Evolutionary conservation across 2,329 filamentous ascomycete species (phyloP), one percentile per base, ranked within the genome.

Genomic region (Trichoderma citrinoviride): DNA sequence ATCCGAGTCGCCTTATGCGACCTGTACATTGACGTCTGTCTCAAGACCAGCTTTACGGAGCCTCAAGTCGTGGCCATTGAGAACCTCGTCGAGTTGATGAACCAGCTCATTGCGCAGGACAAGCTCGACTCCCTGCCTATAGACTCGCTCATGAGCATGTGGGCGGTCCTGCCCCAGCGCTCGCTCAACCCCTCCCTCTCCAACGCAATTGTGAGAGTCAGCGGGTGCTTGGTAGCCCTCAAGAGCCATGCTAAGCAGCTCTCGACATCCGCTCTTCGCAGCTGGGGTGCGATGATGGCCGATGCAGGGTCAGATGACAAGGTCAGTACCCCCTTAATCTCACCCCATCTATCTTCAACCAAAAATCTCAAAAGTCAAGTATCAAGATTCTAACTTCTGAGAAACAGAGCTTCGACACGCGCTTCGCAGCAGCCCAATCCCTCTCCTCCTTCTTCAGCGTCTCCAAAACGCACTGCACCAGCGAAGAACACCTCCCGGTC

Each of bases 381-480:
- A 15, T 29, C 40, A 40, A 41, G 15, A 8, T 53, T 10, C 40
- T 62, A 46, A 61, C 40, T 17, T 17, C 4, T 37, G 17, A n/a
- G 41, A 1, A 27, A 19, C 47, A 88, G 85, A 83, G 85, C 19
- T 90, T 90, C 66, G 86, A 90, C 71, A 86, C 83, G 0, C 85
- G 90, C 56, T 80, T 85, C 70, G 85, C 89, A 0, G 87, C 86
- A 1, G 80, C 82, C 1, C 75, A 78, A 43, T 85, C 88, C 1
- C 78, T 91, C 15, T 73, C 72, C 43, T 83, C 82, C 15, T 84
- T 86, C 73, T 83, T 80, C 70, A 73, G 66, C 43, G 60, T 66
- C 62, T 44, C 71, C 3, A 66, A 64, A 14, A 41, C 69, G 1
- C 44, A 69, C 66, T 67, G 61, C 67, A 66, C 71, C 66, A 67